These are phyloP conservation scores for Nannochloropsis limnetica DNA, from an alignment of 352 stramenopile genomes.

Conservation along the genomic window DNA sequence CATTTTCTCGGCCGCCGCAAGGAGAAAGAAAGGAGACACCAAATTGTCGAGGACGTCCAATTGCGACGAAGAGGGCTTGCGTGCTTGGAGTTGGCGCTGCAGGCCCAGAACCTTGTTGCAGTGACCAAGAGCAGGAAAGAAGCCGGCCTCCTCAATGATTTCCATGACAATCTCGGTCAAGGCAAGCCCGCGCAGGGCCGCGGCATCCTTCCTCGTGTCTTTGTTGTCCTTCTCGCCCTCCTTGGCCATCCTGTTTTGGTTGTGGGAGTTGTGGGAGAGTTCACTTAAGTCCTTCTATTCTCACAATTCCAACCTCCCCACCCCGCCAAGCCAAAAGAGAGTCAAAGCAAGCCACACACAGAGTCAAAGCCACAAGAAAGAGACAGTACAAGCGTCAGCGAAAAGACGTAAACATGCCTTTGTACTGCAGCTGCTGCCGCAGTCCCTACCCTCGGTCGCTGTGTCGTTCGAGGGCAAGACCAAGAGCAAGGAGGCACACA, in stretches of 20 bases:
- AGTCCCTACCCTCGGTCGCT: not conserved
- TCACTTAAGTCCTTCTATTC: no score
- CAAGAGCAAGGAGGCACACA: not conserved
- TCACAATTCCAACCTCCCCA: not conserved
- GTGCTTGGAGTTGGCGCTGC: not conserved
- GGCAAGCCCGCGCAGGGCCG: not conserved
- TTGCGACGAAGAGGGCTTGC: not conserved
- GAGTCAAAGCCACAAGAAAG: not conserved
- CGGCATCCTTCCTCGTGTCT: not conserved
- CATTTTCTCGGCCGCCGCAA: conserved; percentile 27
- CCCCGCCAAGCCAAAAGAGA: no score
- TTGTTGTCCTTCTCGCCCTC: not conserved
- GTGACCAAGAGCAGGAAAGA: not conserved
- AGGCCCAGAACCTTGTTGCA: not conserved
- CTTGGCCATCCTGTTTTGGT: not conserved
- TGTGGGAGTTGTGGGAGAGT: not conserved
- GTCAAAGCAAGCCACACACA: not conserved
- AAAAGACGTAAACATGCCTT: not conserved
- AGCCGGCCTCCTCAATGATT: not conserved
- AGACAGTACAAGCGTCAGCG: not conserved
- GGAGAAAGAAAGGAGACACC: not conserved
- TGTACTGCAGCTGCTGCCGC: not conserved
- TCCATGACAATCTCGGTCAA: conserved; percentile 19
- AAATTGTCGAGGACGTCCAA: conserved; percentile 22
- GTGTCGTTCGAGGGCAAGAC: not conserved